Percentiles rank a stretch among this genome's conserved stretches.
phyloP scores from a whole-genome alignment of 768 basidiomycete genomes.

The Daedaleopsis nitida region DNA sequence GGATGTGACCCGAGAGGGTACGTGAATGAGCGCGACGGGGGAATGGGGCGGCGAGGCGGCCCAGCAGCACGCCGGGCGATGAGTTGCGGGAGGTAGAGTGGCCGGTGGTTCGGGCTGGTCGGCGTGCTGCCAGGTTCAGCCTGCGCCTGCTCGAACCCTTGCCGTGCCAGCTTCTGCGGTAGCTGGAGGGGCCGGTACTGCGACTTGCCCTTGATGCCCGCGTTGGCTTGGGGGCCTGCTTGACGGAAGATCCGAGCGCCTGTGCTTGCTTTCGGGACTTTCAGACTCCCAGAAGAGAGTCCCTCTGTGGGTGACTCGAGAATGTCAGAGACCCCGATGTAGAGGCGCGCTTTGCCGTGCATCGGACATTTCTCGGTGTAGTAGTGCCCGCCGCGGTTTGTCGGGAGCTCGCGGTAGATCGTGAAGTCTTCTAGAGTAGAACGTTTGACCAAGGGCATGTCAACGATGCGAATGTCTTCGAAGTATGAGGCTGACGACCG shows the following conservation, averaged over 20 bases:
- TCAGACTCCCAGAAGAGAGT: background rate
- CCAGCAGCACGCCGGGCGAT: constrained; percentile 13
- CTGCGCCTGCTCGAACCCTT: constrained; percentile 15
- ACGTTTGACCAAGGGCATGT: background rate
- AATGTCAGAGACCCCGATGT: constrained; percentile 1
- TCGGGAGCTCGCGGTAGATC: background rate
- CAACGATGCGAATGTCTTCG: constrained; percentile 8
- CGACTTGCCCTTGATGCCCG: background rate
- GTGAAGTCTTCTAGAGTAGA: constrained; percentile 16
- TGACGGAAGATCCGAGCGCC: background rate
- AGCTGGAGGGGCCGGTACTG: constrained; percentile 25
- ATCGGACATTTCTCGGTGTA: constrained; percentile 3
- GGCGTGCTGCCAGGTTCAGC: constrained; percentile 4
- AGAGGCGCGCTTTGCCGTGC: constrained; percentile 1
- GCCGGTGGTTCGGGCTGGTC: constrained; percentile 10
- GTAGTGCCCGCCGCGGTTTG: background rate
- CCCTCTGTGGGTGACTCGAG: background rate
- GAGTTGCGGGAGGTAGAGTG: constrained; percentile 17
- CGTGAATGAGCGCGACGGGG: background rate
- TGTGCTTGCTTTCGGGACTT: background rate
- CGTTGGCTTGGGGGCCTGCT: background rate
- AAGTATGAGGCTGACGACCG: constrained; percentile 9
- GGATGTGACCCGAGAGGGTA: background rate
- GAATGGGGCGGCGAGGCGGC: background rate
- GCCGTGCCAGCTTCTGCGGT: constrained; percentile 25